Evolutionary conservation across 306 rosid species (phyloP).

Genomic region (Rubus parviflorus): DNA sequence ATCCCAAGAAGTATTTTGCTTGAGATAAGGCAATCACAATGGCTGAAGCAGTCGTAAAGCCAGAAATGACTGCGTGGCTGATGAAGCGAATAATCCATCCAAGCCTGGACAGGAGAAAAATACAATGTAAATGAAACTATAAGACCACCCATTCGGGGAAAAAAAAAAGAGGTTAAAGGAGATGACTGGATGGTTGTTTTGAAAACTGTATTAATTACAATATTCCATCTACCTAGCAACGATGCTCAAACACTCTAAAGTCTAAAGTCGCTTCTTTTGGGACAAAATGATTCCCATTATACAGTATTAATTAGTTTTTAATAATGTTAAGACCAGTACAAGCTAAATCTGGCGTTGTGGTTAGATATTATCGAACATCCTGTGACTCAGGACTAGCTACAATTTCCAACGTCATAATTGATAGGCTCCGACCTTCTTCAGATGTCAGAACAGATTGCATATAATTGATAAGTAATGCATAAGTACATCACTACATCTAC

Average conservation of each 20-base stretch:
- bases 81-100: constrained; percentile 98
- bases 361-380: not conserved
- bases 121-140: constrained; percentile 19
- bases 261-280: not conserved
- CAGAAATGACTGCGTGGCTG: constrained; percentile 98
- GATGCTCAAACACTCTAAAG: constrained; percentile 5
- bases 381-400: not conserved
- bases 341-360: not conserved
- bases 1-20: constrained; percentile 88
- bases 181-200: constrained; percentile 18
- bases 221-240: constrained; percentile 2
- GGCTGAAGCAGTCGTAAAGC: constrained; percentile 95
- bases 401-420: not conserved
- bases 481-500: constrained; percentile 20
- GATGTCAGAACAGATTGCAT: constrained; percentile 13
- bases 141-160: not conserved
- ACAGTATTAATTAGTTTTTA: not conserved
- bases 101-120: constrained; percentile 62
- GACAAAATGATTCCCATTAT: not conserved
- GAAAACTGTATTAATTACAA: not conserved
- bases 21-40: constrained; percentile 94
- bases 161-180: constrained; percentile 15
- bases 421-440: not conserved
- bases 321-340: not conserved
- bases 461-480: not conserved